Base-by-base conservation (phyloP, 768 basidiomycete species). In the Hygrophorus russula region DNA sequence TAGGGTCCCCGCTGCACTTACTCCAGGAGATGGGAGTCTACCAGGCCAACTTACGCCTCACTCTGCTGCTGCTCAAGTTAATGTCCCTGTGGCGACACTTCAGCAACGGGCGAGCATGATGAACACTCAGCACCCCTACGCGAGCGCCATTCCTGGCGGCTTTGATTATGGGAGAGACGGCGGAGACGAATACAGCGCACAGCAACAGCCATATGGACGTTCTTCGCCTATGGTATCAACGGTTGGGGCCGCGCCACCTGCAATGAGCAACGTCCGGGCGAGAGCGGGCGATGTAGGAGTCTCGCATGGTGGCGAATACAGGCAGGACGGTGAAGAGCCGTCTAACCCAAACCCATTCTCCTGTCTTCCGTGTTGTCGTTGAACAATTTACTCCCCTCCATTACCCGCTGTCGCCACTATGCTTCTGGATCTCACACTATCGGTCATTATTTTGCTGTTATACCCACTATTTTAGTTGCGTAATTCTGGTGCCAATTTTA, bases 191-290 rank as follows among this genome's bases (percentile, higher is more conserved):
- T 64, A 65, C 18, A 80, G 74, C 52, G 36, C 31, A n/a, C 61
- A 55, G 46, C 73, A 73, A 50, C 74, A 73, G 53, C 73, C 66
- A 44, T 89, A 89, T 53, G 82, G 82, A n/a, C 76, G 83, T 41
- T 72, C 76, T 20, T 88, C 86, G 32, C 86, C 85, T 13, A 90
- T 90, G 86, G 74, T 86, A 43, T 73, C 82, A 19, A 78, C 69
- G 41, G 70, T 76, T 36, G 74, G 73, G 33, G 78, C 77, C 31
- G 82, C 72, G 24, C 80, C 80, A 42, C 82, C 81, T 19, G 82
- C 82, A 27, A 60, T 87, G 49, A 85, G 78, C 61, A 74, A 76
- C 52, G 74, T 82, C 46, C 78, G 83, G 41, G 84, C 81, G 44
- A 67, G 70, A 53, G 82, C 68, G 42, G 84, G 80, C 29, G 80